phyloP scores from a whole-genome alignment of 345 rosid genomes.

The Syzygium oleosum region DNA sequence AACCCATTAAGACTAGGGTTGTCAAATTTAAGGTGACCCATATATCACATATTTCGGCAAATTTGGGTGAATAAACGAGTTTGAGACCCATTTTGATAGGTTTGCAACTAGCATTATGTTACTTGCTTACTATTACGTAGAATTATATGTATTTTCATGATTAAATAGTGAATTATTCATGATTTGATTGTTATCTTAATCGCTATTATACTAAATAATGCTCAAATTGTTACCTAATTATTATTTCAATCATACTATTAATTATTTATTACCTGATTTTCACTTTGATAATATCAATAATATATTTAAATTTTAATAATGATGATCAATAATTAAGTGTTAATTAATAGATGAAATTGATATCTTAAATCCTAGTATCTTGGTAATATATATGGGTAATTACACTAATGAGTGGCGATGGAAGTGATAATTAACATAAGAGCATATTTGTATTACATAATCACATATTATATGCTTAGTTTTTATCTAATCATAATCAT shows the following conservation, averaged over 20 bases:
- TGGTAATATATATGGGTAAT: neutral
- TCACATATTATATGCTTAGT: neutral
- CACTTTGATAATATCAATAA: neutral
- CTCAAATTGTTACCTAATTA: neutral
- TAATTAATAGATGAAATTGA: neutral
- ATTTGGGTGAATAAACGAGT: too few species aligned
- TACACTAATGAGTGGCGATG: neutral
- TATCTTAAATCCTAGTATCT: neutral
- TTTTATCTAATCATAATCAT: neutral
- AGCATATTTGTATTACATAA: neutral
- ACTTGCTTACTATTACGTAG: neutral
- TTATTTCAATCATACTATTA: neutral
- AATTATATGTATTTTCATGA: neutral
- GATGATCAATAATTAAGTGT: neutral
- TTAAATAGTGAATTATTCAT: neutral
- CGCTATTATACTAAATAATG: neutral
- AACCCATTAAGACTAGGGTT: too few species aligned
- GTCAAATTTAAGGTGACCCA: too few species aligned
- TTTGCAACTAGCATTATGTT: neutral
- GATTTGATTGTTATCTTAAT: neutral
- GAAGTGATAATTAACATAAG: neutral
- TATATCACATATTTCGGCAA: too few species aligned
- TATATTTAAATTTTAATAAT: neutral
- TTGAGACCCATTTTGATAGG: too few species aligned
- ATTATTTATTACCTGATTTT: neutral